Evolutionary conservation across 805 yeast species (phyloP).

Genomic region (Ogataea zsoltii): DNA sequence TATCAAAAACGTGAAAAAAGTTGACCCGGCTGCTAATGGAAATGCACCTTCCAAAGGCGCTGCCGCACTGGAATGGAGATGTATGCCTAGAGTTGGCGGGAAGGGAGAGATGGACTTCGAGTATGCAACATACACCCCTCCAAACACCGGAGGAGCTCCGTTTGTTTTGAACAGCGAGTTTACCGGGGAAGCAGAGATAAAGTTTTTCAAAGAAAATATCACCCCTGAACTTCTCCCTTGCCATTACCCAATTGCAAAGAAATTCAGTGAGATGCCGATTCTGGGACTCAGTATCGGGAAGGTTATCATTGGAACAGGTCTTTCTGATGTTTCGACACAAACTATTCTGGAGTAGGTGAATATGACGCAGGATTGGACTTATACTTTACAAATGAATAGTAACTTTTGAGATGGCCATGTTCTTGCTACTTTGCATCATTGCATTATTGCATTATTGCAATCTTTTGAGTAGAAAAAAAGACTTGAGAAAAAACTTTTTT

Average conservation of each 20-base stretch:
- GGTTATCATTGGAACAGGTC: constrained; percentile 8
- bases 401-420: no score
- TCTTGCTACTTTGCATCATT: no score
- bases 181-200: constrained; percentile 8
- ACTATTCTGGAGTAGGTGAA: constrained; percentile 3
- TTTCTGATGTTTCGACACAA: constrained; percentile 12
- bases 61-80: constrained; percentile 9
- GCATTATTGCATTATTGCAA: no score
- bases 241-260: constrained; percentile 12
- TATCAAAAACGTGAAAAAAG: constrained; percentile 8
- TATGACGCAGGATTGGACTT: no score
- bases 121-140: constrained; percentile 12
- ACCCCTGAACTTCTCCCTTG: constrained; percentile 12
- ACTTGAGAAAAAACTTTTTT: no score
- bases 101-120: constrained; percentile 7
- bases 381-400: no score
- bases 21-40: not conserved
- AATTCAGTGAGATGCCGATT: constrained; percentile 11
- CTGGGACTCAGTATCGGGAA: constrained; percentile 6
- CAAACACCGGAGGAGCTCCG: constrained; percentile 10
- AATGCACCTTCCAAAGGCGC: not conserved
- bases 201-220: constrained; percentile 8
- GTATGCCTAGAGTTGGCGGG: constrained; percentile 13
- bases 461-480: no score
- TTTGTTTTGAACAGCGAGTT: constrained; percentile 8